Evolutionary conservation across 164 flowering plant genomes (phyloP).

Genomic region (Nymphaea thermarum): DNA sequence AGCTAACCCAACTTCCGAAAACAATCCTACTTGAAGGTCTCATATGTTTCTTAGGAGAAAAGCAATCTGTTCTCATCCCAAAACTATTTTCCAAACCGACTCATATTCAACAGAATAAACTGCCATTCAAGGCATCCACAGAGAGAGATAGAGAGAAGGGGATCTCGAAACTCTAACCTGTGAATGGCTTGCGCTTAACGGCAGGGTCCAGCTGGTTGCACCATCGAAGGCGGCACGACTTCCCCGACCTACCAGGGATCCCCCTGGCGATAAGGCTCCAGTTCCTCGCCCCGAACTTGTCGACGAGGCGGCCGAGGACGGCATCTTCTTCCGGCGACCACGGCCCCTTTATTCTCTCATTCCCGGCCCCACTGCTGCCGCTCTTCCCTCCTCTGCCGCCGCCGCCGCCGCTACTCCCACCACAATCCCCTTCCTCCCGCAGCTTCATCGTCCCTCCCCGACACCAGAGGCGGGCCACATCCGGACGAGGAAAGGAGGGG

Average conservation of each 20-base stretch:
- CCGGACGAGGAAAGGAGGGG: neutral
- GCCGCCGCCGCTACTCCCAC: neutral
- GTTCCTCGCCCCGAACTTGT: slow-evolving; percentile 68
- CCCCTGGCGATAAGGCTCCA: slow-evolving; percentile 83
- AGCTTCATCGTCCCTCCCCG: neutral
- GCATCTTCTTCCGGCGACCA: slow-evolving; percentile 75
- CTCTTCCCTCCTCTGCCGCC: neutral
- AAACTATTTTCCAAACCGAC: too few relatives aligned
- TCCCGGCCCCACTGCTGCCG: neutral
- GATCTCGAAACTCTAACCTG: slow-evolving; percentile 23
- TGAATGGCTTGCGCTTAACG: slow-evolving; percentile 62
- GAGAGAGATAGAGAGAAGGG: neutral
- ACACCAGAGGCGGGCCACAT: neutral
- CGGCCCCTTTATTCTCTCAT: slow-evolving; percentile 41
- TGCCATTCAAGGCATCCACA: too few relatives aligned
- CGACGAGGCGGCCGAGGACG: slow-evolving; percentile 43
- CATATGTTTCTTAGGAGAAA: too few relatives aligned
- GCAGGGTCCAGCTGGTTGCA: slow-evolving; percentile 84
- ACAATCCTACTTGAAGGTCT: too few relatives aligned
- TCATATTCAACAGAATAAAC: too few relatives aligned
- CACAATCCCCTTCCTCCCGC: neutral
- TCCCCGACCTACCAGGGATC: slow-evolving; percentile 71
- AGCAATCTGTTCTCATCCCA: too few relatives aligned
- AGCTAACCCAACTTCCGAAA: too few relatives aligned
- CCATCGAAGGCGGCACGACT: slow-evolving; percentile 56